These are phyloP conservation scores for Lyophyllum shimeji DNA, from an alignment of 768 basidiomycete genomes.

Conservation along the genomic window DNA sequence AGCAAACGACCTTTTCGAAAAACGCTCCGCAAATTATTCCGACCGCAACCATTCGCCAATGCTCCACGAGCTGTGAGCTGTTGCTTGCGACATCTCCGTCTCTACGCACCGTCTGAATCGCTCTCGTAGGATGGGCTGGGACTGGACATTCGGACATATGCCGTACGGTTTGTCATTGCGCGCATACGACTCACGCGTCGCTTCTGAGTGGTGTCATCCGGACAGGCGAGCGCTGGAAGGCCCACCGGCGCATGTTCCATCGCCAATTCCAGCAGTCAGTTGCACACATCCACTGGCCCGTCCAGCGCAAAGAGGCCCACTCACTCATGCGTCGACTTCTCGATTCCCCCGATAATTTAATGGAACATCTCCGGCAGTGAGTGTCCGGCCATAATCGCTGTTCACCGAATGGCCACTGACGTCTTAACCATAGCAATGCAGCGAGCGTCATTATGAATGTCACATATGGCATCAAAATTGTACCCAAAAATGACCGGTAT, in stretches of 20 bases:
- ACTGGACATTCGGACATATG: slow-evolving; percentile 60
- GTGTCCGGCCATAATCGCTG: slow-evolving; percentile 7
- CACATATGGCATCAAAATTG: slow-evolving; percentile 48
- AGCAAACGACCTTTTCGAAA: slow-evolving; percentile 55
- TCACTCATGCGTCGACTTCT: slow-evolving; percentile 44
- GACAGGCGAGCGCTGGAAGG: slow-evolving; percentile 51
- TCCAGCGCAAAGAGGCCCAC: slow-evolving; percentile 46
- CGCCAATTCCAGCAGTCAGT: slow-evolving; percentile 47
- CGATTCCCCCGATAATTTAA: slow-evolving; percentile 40
- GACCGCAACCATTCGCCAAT: slow-evolving; percentile 47
- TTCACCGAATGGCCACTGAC: neutral
- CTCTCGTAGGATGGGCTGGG: slow-evolving; percentile 32
- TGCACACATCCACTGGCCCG: slow-evolving; percentile 40
- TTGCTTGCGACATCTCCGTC: neutral
- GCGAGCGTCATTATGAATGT: slow-evolving; percentile 55
- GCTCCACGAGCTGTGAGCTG: slow-evolving; percentile 48
- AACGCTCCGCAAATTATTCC: slow-evolving; percentile 54
- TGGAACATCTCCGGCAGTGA: slow-evolving; percentile 51
- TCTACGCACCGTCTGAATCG: neutral
- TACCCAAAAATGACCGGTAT: slow-evolving; percentile 42
- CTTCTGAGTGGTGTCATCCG: slow-evolving; percentile 10
- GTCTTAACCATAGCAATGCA: slow-evolving; percentile 37
- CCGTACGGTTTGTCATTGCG: slow-evolving; percentile 35
- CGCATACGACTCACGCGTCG: neutral
- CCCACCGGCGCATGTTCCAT: slow-evolving; percentile 53